Evolutionary conservation across 352 stramenopile species (phyloP).

Genomic region (Saprolegnia diclina): DNA sequence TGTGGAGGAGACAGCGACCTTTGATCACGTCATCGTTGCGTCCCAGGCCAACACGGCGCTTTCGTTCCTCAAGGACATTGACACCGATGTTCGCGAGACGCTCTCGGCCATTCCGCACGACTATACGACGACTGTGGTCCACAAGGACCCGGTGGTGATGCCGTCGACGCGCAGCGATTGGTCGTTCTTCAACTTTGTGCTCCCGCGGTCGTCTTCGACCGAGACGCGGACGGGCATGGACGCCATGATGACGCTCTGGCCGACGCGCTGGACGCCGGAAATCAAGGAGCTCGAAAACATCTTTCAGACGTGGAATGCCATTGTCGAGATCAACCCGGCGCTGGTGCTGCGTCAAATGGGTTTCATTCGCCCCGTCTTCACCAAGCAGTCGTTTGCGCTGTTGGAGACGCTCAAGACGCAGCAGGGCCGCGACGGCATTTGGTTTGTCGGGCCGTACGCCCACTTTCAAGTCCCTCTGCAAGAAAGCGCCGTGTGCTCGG

Average conservation of each 20-base stretch:
- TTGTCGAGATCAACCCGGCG: conserved; percentile 22
- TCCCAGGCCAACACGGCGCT: conserved; percentile 30
- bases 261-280: conserved; percentile 24
- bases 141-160: conserved; percentile 29
- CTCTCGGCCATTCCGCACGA: conserved; percentile 27
- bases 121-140: conserved; percentile 28
- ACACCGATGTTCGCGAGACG: conserved; percentile 10
- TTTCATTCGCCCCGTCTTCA: conserved; percentile 31
- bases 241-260: conserved; percentile 34
- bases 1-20: conserved; percentile 16
- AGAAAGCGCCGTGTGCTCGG: conserved; percentile 28
- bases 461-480: conserved; percentile 28
- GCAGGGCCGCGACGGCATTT: conserved; percentile 27
- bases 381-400: conserved; percentile 19
- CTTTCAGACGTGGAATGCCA: conserved; percentile 33
- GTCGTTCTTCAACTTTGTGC: conserved; percentile 30
- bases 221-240: neutral
- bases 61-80: conserved; percentile 15
- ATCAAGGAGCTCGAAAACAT: conserved; percentile 16
- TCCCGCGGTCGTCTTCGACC: neutral
- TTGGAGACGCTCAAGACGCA: conserved; percentile 10
- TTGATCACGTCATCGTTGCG: conserved; percentile 31
- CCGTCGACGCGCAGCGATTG: conserved; percentile 23
- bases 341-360: conserved; percentile 17
- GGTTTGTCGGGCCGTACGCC: conserved; percentile 30